Evolutionary conservation across 352 stramenopile genomes (phyloP), one percentile per base, ranked within the genome.

Genomic region (Pythium aphanidermatum): DNA sequence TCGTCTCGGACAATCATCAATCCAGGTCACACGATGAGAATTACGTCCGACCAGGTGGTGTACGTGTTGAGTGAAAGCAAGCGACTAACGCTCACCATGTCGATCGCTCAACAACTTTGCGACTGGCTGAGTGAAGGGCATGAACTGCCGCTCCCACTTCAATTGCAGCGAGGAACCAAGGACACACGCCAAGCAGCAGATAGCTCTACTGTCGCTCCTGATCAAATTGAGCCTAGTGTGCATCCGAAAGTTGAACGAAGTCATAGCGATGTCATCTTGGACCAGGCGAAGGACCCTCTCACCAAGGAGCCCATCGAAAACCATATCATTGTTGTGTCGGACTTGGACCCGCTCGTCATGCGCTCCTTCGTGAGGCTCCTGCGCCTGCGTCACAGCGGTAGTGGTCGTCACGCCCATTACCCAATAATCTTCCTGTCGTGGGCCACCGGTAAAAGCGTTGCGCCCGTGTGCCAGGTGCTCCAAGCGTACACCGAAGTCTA

Each of bases 51-150:
- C 2, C 70, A 83, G 41, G 65, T 82, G 33, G 68, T 86, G 17
- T 86, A 86, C 52, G 59, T 86, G 25, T 56, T 86, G 47, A 83
- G 74, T 30, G 74, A 86, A 38, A 83, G 68, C 50, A 79, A 80
- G 50, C 75, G 69, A 20, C 52, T 83, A 21, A 76, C 66, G 11
- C 58, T 73, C 30, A 71, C 68, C 16, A 25, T 60, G 3, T 72
- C 66, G 27, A 71, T 80, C 42, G 35, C 59, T 1, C 57, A 65
- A 20, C 55, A 74, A 20, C 51, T 82, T 29, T 66, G 68, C 19
- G 24, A 57, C 1, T 86, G 74, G 70, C 38, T 82, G 0, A 60
- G 41, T 9, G 57, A 48, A 14, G 67, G 67, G 8, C 74, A 86
- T 29, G 46, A 42, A 14, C 23, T 81, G 13, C 69, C 69, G 33